phyloP scores from a whole-genome alignment of 306 rosid genomes.

The Betula pendula region DNA sequence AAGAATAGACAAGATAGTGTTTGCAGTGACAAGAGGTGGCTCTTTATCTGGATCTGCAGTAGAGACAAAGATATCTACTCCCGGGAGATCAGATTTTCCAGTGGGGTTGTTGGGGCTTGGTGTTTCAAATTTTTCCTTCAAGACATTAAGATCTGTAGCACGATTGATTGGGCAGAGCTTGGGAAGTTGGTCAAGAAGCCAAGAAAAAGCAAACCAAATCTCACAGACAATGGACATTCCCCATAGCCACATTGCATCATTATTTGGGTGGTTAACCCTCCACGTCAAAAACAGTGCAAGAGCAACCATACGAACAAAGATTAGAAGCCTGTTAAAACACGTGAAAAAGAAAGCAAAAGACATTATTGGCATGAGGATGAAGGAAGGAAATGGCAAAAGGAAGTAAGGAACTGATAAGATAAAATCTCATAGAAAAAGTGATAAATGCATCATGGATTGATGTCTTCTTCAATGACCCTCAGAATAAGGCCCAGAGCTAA shows the following conservation, averaged over 20 bases:
- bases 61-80: constrained; percentile 86
- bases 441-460: not conserved
- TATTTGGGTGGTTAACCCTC: constrained; percentile 69
- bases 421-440: constrained; percentile 1
- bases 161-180: constrained; percentile 87
- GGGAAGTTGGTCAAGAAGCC: constrained; percentile 95
- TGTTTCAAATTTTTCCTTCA: constrained; percentile 83
- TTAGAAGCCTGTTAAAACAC: constrained; percentile 67
- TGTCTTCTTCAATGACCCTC: not conserved
- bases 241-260: constrained; percentile 93
- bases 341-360: constrained; percentile 21
- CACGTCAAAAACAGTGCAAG: constrained; percentile 75
- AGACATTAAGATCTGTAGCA: constrained; percentile 79
- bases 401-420: not conserved
- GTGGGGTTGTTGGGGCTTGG: constrained; percentile 70
- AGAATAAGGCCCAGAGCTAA: not conserved
- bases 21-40: constrained; percentile 96
- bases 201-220: constrained; percentile 96
- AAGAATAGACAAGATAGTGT: constrained; percentile 85
- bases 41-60: constrained; percentile 99
- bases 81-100: constrained; percentile 97
- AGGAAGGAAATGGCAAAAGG: constrained; percentile 14
- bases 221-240: constrained; percentile 96
- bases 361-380: constrained; percentile 6
- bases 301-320: constrained; percentile 62